Evolutionary conservation across 257 asterid genomes (phyloP).

Genomic region (Jaltomata sinuosa): DNA sequence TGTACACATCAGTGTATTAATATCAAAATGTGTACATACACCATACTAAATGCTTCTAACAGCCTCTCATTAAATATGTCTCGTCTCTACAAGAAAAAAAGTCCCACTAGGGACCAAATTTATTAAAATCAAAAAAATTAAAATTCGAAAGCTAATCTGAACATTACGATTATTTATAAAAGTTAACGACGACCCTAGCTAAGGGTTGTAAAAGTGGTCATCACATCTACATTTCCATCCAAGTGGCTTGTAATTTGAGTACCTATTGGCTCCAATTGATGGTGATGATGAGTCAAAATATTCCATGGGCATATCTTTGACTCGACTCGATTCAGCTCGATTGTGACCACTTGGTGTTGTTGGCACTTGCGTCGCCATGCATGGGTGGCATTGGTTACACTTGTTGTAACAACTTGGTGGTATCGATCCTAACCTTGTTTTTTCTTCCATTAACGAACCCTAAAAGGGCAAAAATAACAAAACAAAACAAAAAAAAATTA

Average conservation of each 20-base stretch:
- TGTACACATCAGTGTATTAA: conserved; percentile 16
- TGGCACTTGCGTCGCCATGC: conserved; percentile 91
- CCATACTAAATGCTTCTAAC: conserved; percentile 15
- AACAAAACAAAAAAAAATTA: too few species aligned
- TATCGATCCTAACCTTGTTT: conserved; percentile 81
- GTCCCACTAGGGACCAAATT: background rate
- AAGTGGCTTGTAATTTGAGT: conserved; percentile 97
- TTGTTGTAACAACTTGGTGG: conserved; percentile 96
- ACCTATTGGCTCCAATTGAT: conserved; percentile 34
- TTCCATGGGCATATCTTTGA: conserved; percentile 12
- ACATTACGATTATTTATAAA: background rate
- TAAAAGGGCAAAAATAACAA: background rate
- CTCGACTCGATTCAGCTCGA: conserved; percentile 15
- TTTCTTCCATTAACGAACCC: conserved; percentile 61
- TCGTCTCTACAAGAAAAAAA: background rate
- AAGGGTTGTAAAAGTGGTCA: conserved; percentile 77
- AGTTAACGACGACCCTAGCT: background rate
- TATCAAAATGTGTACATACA: conserved; percentile 13
- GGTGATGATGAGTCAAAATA: conserved; percentile 29
- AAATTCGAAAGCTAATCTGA: background rate
- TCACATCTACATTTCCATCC: conserved; percentile 97
- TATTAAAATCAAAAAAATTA: background rate
- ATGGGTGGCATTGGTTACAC: conserved; percentile 93
- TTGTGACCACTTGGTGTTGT: conserved; percentile 52
- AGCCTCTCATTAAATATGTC: conserved; percentile 12